Base-by-base conservation (phyloP, 2,329 filamentous ascomycete species). In the Colletotrichum sp. region DNA sequence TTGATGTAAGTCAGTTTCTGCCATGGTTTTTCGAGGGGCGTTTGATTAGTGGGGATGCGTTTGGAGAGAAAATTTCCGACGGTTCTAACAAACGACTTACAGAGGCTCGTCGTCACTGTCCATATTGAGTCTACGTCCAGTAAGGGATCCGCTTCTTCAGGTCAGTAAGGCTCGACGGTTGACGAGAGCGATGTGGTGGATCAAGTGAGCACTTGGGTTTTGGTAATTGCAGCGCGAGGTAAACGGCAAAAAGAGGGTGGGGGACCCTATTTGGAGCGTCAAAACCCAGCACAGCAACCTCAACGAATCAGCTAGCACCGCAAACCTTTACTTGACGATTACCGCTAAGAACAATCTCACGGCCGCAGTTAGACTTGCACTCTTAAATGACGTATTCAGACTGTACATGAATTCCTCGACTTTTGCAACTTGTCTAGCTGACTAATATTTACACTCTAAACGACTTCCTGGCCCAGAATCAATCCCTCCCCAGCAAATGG, bases 81-180 rank as follows among this genome's bases (percentile, higher is more conserved):
- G 21, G 12, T 32, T 28, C 44, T 49, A 16, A 26, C 26, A 18
- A 24, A 26, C n/a, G 36, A 64, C 86, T 84, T 84, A 90, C 89
- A 90, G 82, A 70, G 87, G 84, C 79, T 90, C 89, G 72, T 90
- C 88, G 75, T 89, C 87, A 79, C 83, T 85, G 64, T 85, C 44
- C n/a, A 52, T 52, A 13, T 21, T 6, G 44, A 52, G n/a, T 13
- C 44, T 7, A 52, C n/a, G 44, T 52, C 7, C n/a, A 24, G 44
- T 7, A 9, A 52, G 44, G 12, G 44, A 52, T 52, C n/a, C 10
- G n/a, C n/a, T 24, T 52, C 44, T 52, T 24, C 44, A 21, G n/a
- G 44, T 21, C n/a, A 52, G n/a, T 52, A 21, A 12, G n/a, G 44
- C n/a, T 49, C 10, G n/a, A 21, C 12, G 12, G 7, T 24, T 21